These are phyloP conservation scores for Rhizoctonia solani DNA, from an alignment of 1,284 basidiomycete species.

Conservation along the genomic window DNA sequence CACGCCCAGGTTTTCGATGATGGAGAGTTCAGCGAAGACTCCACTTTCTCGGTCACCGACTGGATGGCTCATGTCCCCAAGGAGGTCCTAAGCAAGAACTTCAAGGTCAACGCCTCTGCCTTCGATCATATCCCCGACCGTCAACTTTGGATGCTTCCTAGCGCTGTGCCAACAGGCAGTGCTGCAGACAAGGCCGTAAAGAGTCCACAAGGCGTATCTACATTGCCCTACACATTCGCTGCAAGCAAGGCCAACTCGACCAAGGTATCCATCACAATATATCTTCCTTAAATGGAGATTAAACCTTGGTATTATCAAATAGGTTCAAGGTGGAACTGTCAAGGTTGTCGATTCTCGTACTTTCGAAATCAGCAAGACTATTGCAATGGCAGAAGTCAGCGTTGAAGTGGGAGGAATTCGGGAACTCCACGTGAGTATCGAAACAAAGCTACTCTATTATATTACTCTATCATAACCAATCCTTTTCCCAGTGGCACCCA, in stretches of 20 bases:
- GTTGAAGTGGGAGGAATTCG: slow-evolving; percentile 37
- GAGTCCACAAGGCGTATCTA: slow-evolving; percentile 58
- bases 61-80: slow-evolving; percentile 59
- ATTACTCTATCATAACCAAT: not conserved
- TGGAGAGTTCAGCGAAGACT: slow-evolving; percentile 69
- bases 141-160: slow-evolving; percentile 43
- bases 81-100: slow-evolving; percentile 53
- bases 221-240: slow-evolving; percentile 58
- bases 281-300: not conserved
- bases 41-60: slow-evolving; percentile 62
- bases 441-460: not conserved
- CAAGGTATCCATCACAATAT: slow-evolving; percentile 1
- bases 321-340: slow-evolving; percentile 12
- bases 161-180: not conserved
- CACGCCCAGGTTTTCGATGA: slow-evolving; percentile 62
- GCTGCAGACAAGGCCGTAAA: slow-evolving; percentile 46
- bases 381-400: slow-evolving; percentile 10
- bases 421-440: slow-evolving; percentile 58
- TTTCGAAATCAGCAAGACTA: slow-evolving; percentile 17
- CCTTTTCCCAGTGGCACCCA: slow-evolving; percentile 31
- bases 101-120: slow-evolving; percentile 29
- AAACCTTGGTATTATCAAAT: not conserved
- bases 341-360: slow-evolving; percentile 26
- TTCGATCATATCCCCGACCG: slow-evolving; percentile 48
- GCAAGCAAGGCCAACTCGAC: slow-evolving; percentile 59